Evolutionary conservation across 2,329 filamentous ascomycete genomes (phyloP), one percentile per base, ranked within the genome.

Genomic region (Dryadomyces quercivorus): DNA sequence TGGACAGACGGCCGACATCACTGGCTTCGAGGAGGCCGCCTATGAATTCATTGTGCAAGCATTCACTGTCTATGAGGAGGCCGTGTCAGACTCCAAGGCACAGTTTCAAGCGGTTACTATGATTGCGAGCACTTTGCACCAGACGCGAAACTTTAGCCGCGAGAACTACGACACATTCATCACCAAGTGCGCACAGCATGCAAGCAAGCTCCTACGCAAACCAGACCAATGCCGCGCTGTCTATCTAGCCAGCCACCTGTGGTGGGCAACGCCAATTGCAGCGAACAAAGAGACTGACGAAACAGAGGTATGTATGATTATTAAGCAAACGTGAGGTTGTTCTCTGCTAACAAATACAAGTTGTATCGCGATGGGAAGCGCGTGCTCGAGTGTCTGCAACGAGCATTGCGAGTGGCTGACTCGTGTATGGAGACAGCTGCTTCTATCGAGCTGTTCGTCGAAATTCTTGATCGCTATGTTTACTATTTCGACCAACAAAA

Each of bases 401-500:
- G 93, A 55, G 93, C 93, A 12, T 82, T 98, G 10, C 85, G 94
- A 40, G 94, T 98, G 31, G 94, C 93, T 2, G 93, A 98, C 69
- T 94, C 93, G 7, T 98, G 93, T 72, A 98, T 98, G 93, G 94
- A 98, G 70, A 93, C 91, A 8, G 89, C 90, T 7, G 90, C 96
- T 4, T 96, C 90, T 2, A 93, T 98, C 49, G 94, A 98, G 71
- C 78, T 98, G 50, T 98, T 98, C 70, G 92, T 98, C 55, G 93
- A 98, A 72, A 98, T 98, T 59, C 74, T 98, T 55, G 96, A 98
- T 69, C 84, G 93, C 69, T 98, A 98, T 67, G 91, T 97, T 53
- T 98, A 98, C 70, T 98, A 97, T 74, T 98, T 96, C 72, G 93
- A 98, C 69, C 92, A 98, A 69, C 89, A 95, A 67, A 98, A 98